These are phyloP conservation scores for Coemansia reversa DNA, from an alignment of 192 early-diverging fungal species.

Conservation along the genomic window DNA sequence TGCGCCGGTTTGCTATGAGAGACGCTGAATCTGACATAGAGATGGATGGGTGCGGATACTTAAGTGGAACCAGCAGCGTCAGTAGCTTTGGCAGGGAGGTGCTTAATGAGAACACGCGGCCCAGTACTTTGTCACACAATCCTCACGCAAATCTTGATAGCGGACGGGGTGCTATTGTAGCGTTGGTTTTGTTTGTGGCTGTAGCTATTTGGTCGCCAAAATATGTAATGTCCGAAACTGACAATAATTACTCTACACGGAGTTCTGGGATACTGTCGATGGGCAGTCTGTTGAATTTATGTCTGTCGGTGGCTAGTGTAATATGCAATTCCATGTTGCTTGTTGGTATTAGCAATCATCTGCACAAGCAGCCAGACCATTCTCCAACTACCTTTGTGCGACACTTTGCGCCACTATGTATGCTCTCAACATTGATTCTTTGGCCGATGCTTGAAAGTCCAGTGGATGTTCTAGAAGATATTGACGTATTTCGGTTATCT, in stretches of 20 bases:
- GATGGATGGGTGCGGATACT: neutral
- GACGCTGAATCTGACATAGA: neutral
- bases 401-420: constrained; percentile 38
- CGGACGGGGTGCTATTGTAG: constrained; percentile 3
- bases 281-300: constrained; percentile 1
- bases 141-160: neutral
- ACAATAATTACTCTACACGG: neutral
- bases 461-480: constrained; percentile 13
- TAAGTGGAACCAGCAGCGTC: constrained; percentile 10
- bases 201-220: constrained; percentile 28
- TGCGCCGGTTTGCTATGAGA: neutral
- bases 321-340: constrained; percentile 15
- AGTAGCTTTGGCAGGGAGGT: constrained; percentile 1
- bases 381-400: constrained; percentile 28
- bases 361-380: constrained; percentile 10
- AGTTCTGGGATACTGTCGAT: neutral
- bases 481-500: constrained; percentile 6
- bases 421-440: constrained; percentile 25
- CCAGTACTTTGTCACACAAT: neutral
- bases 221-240: constrained; percentile 9
- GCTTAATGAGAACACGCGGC: neutral
- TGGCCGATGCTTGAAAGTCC: constrained; percentile 41
- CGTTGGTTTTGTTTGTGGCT: constrained; percentile 4
- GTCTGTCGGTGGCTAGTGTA: constrained; percentile 12
- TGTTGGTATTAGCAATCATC: constrained; percentile 3